Base-by-base conservation (phyloP, 164 flowering plant species). In the Nymphaea colorata region DNA sequence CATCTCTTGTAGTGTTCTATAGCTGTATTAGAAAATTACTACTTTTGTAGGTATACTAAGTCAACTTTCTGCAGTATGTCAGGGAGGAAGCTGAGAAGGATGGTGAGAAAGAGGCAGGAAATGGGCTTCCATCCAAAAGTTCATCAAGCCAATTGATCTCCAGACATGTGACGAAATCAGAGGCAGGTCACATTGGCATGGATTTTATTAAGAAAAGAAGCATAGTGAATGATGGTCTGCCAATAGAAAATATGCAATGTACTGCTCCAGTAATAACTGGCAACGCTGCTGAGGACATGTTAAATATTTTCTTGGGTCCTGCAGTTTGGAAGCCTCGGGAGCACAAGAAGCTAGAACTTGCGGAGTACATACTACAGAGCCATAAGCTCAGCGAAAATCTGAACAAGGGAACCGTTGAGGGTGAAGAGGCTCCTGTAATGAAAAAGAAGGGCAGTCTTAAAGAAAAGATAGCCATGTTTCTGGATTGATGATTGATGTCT, bases 361-460 rank as follows among this genome's bases (percentile, higher is more conserved):
- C 7, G 18, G 66, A 69, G 55, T 42, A 68, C 66, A 6, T 69
- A 47, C 14, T 62, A 12, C 42, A 60, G 62, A 61, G 61, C 4
- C 14, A 59, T 17, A 65, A 69, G 57, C 65, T n/a, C n/a, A 61
- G 63, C 16, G 41, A 61, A 61, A 61, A 2, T 7, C 36, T 61
- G 6, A 61, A 61, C 63, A 61, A n/a, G 8, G n/a, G 6, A n/a
- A 61, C 5, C 12, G 53, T 25, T 59, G 72, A 65, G 36, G 78
- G 76, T 67, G 79, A 77, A 65, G 62, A 45, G 7, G 77, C 62
- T 4, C 75, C 83, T 4, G 4, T 69, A 61, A 68, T 61, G 67
- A 85, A 87, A 79, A 85, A 82, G 77, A 86, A 84, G 73, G 75
- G 82, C 73, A 88, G 88, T 67, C 82, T 88, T 17, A 85, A 76